Base-by-base conservation (phyloP, 2,329 filamentous ascomycete species). In the Fusarium solani-melongenae region DNA sequence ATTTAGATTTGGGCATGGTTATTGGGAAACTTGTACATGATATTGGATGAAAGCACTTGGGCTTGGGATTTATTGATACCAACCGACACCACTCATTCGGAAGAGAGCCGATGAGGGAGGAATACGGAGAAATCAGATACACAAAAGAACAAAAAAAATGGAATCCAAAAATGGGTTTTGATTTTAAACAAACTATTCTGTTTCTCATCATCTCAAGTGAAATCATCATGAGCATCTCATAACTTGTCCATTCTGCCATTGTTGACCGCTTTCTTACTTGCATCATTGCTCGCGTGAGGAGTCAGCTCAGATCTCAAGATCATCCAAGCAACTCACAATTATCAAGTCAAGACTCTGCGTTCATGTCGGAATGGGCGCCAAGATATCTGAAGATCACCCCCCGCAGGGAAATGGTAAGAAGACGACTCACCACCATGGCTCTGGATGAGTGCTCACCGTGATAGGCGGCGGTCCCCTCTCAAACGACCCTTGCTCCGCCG, bases 291-390 rank as follows among this genome's bases (percentile, higher is more conserved):
- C 20, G 15, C 34, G 22, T 71, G 5, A 38, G 55, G 29, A 15
- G n/a, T 70, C 70, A 62, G 55, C 46, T 72, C 57, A 59, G 15
- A 15, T 51, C 15, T 51, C 24, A 51, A 33, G 27, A 11, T 55
- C 39, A 64, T 46, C 22, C 10, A 57, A 11, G 24, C 20, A 70
- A 51, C 49, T 38, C 57, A 59, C 68, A 31, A 51, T 44, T 38
- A 44, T 15, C 9, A 46, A 68, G 44, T 57, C 24, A 71, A 71
- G n/a, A 59, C 20, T 67, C 24, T 67, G 62, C 59, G 64, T 74
- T 75, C 69, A 79, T 79, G 78, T 77, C 75, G 77, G 71, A 64
- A 84, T 85, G 83, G 83, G 83, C 64, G 82, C 83, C 53, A 84
- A 83, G 74, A 83, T 80, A 67, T 79, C 77, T 36, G 81, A 84